A percentile compares a stretch with the other conserved stretches of the same genome.
Conservation (phyloP, 768 basidiomycete genomes). For the Agrocybe pediades region DNA sequence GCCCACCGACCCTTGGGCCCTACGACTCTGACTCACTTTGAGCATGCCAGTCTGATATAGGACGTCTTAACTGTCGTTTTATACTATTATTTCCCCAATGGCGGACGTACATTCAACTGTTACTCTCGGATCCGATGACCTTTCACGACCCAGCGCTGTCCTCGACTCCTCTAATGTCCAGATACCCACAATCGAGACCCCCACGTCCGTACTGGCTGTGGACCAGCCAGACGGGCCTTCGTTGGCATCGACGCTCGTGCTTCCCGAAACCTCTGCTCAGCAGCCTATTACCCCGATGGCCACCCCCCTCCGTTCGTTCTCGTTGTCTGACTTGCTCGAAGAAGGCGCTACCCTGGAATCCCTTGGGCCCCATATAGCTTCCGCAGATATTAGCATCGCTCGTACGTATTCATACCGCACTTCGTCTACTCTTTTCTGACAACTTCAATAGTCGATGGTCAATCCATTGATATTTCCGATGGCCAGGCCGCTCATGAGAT, state of each 20-base stretch:
- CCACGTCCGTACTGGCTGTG: conserved; percentile 21
- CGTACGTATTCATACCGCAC: conserved; percentile 40
- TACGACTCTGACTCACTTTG: conserved; percentile 15
- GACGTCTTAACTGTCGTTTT: conserved; percentile 11
- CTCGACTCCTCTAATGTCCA: conserved; percentile 20
- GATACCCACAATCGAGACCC: conserved; percentile 26
- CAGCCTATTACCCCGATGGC: conserved; percentile 41
- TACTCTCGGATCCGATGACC: conserved; percentile 25
- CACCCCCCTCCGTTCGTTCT: conserved; percentile 43
- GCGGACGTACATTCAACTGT: conserved; percentile 18
- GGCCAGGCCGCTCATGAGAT: conserved; percentile 75
- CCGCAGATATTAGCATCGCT: conserved; percentile 60
- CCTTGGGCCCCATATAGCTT: conserved; percentile 50
- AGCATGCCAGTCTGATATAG: conserved; percentile 31
- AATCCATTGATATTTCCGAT: conserved; percentile 80
- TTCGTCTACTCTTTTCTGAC: conserved; percentile 9
- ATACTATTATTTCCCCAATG: conserved; percentile 21
- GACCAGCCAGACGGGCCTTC: conserved; percentile 23
- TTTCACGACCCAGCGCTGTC: conserved; percentile 30
- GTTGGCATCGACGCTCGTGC: conserved; percentile 25
- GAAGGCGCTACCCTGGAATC: conserved; percentile 36
- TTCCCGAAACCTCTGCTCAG: conserved; percentile 25
- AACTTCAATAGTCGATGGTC: conserved; percentile 58
- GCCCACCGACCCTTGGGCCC: conserved; percentile 6
- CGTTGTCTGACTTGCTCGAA: conserved; percentile 44